Percentiles rank a stretch among this genome's conserved stretches.
Evolutionary conservation across 1,284 basidiomycete genomes (phyloP).

Genomic region (Pholiota adiposa): DNA sequence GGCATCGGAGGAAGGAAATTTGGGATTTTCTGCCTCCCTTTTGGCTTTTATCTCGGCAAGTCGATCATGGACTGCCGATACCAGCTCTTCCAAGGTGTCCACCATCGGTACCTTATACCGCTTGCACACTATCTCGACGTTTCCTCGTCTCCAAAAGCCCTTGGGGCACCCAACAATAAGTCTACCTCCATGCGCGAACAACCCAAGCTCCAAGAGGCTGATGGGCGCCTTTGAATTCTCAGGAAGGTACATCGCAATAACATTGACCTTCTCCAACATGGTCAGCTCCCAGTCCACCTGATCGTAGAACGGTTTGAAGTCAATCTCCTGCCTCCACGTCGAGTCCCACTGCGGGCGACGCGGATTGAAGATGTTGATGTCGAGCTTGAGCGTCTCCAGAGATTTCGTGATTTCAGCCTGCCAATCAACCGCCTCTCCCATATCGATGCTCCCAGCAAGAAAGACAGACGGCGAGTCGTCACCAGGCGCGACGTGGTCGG

Average conservation of each 20-base stretch:
- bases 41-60: background rate
- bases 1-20: no score
- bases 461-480: background rate
- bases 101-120: background rate
- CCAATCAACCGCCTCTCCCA: slow-evolving; percentile 6
- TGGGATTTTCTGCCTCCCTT: background rate
- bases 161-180: slow-evolving; percentile 7
- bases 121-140: slow-evolving; percentile 9
- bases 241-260: slow-evolving; percentile 5
- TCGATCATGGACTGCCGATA: background rate
- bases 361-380: slow-evolving; percentile 3
- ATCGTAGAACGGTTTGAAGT: slow-evolving; percentile 2
- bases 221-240: slow-evolving; percentile 1
- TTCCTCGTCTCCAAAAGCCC: slow-evolving; percentile 3
- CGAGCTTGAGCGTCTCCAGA: background rate
- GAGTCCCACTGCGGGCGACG: slow-evolving; percentile 1
- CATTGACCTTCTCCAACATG: background rate
- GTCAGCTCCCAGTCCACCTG: slow-evolving; percentile 10
- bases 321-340: background rate
- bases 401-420: slow-evolving; percentile 2
- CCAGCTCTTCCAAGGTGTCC: slow-evolving; percentile 4
- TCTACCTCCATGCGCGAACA: background rate
- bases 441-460: slow-evolving; percentile 8
- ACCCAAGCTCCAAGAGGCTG: slow-evolving; percentile 7
- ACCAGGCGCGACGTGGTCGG: background rate